These are phyloP conservation scores for Krasilnikovozyma curviuscula DNA, from an alignment of 768 basidiomycete species.

Conservation along the genomic window DNA sequence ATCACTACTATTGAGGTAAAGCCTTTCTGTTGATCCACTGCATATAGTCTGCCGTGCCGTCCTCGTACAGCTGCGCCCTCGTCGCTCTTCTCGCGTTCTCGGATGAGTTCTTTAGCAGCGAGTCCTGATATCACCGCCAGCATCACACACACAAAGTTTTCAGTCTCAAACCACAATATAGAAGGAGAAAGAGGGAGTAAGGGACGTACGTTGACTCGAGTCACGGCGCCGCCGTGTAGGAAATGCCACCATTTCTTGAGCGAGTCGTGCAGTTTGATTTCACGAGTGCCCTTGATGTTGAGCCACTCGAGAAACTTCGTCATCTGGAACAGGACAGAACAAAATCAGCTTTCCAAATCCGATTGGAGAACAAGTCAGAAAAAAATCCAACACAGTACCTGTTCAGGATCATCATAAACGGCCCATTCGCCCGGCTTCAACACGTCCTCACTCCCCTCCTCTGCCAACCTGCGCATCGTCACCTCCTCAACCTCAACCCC, in stretches of 20 bases:
- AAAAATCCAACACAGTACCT: slow-evolving; percentile 37
- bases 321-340: slow-evolving; percentile 35
- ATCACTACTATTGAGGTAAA: too few relatives aligned
- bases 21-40: slow-evolving; percentile 55
- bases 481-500: slow-evolving; percentile 41
- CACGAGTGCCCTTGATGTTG: slow-evolving; percentile 76
- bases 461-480: slow-evolving; percentile 43
- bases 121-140: slow-evolving; percentile 46
- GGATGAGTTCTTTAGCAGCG: slow-evolving; percentile 62
- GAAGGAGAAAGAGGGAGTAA: too few relatives aligned
- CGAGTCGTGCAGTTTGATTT: slow-evolving; percentile 54
- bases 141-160: slow-evolving; percentile 34
- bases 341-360: slow-evolving; percentile 5
- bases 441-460: slow-evolving; percentile 60
- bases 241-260: slow-evolving; percentile 71
- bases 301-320: slow-evolving; percentile 74
- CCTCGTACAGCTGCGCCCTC: slow-evolving; percentile 40
- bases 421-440: slow-evolving; percentile 70
- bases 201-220: slow-evolving; percentile 47
- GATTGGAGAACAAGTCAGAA: background rate
- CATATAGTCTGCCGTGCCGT: slow-evolving; percentile 63
- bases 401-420: slow-evolving; percentile 66
- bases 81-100: slow-evolving; percentile 49
- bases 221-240: slow-evolving; percentile 56
- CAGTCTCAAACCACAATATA: background rate